Evolutionary conservation across 1,284 basidiomycete species (phyloP), one percentile per base, ranked within the genome.

Genomic region (Cutaneotrichosporon cyanovorans): DNA sequence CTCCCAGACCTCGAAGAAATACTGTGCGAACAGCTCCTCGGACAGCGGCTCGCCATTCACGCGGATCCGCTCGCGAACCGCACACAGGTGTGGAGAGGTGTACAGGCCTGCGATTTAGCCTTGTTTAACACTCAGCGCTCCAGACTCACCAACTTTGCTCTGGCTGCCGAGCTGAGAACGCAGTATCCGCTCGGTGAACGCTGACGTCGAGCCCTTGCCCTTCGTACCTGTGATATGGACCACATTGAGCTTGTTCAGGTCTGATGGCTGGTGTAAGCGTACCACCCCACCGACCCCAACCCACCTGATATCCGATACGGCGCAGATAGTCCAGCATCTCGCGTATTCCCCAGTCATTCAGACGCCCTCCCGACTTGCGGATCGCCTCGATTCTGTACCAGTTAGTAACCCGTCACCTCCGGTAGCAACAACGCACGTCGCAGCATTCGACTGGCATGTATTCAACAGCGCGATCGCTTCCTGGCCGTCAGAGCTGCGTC

Each of bases 161-260:
- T 7, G 8, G 18, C 38, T 39, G 31, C 65, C 49, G 28, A 69
- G 41, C 51, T 65, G 61, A 6, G 57, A 50, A 42, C 70, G 52
- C 22, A 71, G 53, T 18, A 71, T 63, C 9, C 65, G 56, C 53
- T 88, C 83, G 3, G 80, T 79, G 61, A 98, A 98, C 2, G 95
- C 93, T 48, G 87, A 89, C 0, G 95, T 95, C 3, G 91, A 97
- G 3, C 95, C 95, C 69, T 99, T 99, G 37, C 95, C 95, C 73
- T 99, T 99, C 5, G 95, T 99, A 3, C 95, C 95, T 12, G 95
- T 93, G 62, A 99, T 84, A 74, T 99, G 95, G 28, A 98, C 80
- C 46, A 92, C 89, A 69, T 97, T 95, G 53, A 98, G 76, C 39
- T 74, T 73, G 68, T 98, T 92, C 43, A 99, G 76, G 58, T 92